Conservation (phyloP, 306 rosid genomes). For the Chamaecrista fasciculata region DNA sequence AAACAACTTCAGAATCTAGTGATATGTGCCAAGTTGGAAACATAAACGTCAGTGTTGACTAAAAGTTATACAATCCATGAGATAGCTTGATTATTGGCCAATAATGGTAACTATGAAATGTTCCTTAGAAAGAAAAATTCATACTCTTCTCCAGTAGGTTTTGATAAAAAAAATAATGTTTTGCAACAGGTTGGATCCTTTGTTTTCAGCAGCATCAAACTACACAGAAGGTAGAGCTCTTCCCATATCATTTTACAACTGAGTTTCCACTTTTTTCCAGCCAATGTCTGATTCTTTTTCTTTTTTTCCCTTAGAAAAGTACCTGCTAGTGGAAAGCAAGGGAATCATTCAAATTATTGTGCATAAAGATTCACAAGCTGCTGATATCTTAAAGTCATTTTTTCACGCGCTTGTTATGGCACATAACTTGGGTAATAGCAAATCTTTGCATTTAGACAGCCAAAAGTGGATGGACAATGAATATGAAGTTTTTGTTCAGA, state of each 20-base stretch:
- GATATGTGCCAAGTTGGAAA: too few species aligned
- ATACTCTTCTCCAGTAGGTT: not conserved
- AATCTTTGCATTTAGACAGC: constrained; percentile 62
- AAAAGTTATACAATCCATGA: too few species aligned
- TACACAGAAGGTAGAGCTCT: constrained; percentile 59
- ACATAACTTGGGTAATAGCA: constrained; percentile 35
- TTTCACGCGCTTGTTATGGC: constrained; percentile 71
- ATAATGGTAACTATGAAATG: not conserved
- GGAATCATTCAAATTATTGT: constrained; percentile 54
- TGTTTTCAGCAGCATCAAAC: constrained; percentile 53
- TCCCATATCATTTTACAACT: not conserved
- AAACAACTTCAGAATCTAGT: too few species aligned
- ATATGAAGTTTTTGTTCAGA: constrained; percentile 54
- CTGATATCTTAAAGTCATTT: constrained; percentile 66
- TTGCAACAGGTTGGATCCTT: not conserved
- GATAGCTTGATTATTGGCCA: not conserved
- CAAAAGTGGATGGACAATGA: constrained; percentile 77
- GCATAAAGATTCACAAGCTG: constrained; percentile 78
- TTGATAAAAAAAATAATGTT: not conserved
- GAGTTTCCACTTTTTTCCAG: constrained; percentile 26
- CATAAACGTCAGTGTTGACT: too few species aligned
- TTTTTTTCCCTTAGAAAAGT: constrained; percentile 53
- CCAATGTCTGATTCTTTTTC: constrained; percentile 21
- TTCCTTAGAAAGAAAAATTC: not conserved
- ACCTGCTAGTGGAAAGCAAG: constrained; percentile 76